Conservation (phyloP, 1,284 basidiomycete species). For the Ganoderma meredithae region DNA sequence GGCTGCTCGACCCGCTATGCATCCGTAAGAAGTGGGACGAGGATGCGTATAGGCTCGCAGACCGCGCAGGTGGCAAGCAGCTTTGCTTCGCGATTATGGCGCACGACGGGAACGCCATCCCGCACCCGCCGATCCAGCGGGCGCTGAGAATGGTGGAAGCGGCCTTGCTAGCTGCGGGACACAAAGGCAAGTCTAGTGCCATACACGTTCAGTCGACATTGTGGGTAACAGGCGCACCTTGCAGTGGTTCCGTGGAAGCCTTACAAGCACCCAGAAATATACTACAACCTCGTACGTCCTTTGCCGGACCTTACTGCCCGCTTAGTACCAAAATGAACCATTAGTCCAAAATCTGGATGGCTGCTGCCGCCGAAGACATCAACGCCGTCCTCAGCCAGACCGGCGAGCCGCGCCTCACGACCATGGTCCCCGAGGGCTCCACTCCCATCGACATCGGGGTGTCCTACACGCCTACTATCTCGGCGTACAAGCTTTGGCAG, state of each 20-base stretch:
- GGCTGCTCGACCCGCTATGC: conserved; percentile 34
- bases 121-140: conserved; percentile 56
- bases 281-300: conserved; percentile 58
- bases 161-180: conserved; percentile 55
- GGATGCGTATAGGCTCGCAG: conserved; percentile 35
- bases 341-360: conserved; percentile 31
- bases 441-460: conserved; percentile 26
- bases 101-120: conserved; percentile 54
- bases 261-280: conserved; percentile 55
- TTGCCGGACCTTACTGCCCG: conserved; percentile 44
- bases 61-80: conserved; percentile 50
- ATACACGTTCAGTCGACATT: conserved; percentile 32
- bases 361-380: conserved; percentile 50
- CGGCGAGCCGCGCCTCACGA: conserved; percentile 44
- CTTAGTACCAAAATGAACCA: background rate
- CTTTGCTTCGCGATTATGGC: conserved; percentile 51
- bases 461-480: conserved; percentile 31
- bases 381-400: conserved; percentile 41
- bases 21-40: conserved; percentile 36
- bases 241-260: conserved; percentile 49
- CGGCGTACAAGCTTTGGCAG: conserved; percentile 65
- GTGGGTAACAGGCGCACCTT: conserved; percentile 44
- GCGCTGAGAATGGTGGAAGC: conserved; percentile 54
- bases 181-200: conserved; percentile 42
- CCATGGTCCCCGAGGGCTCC: conserved; percentile 42